A percentile compares a stretch with the other conserved stretches of the same genome.
Evolutionary conservation across 345 rosid species (phyloP).

Genomic region (Hirschfeldia incana): DNA sequence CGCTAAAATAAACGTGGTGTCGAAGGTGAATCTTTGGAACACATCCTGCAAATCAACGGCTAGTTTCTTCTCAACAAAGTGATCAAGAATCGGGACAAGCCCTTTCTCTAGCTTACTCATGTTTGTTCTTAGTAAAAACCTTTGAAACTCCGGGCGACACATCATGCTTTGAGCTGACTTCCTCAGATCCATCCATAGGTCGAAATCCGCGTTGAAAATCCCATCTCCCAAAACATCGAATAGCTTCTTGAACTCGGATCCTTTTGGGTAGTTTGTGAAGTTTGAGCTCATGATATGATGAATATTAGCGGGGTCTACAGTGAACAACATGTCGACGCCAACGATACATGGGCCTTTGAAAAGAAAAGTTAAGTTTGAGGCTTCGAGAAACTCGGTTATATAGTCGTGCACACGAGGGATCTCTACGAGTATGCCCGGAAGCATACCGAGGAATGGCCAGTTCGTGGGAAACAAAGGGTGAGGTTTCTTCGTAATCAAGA

Average conservation of each 20-base stretch:
- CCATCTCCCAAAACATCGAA: neutral
- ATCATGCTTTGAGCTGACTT: neutral
- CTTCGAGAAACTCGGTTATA: neutral
- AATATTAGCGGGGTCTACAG: neutral
- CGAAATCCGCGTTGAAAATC: neutral
- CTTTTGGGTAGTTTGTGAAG: neutral
- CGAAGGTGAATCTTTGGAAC: neutral
- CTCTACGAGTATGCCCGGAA: neutral
- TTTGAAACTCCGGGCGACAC: neutral
- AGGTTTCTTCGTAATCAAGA: neutral
- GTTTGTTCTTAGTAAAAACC: neutral
- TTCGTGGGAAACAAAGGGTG: neutral
- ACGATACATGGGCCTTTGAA: neutral
- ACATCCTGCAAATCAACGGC: neutral
- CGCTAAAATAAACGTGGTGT: neutral
- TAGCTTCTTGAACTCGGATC: neutral
- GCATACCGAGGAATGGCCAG: neutral
- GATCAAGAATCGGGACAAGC: neutral
- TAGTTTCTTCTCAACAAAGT: neutral
- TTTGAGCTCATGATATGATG: neutral
- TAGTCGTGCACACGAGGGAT: neutral
- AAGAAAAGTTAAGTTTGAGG: neutral
- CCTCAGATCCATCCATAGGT: neutral
- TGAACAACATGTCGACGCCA: neutral
- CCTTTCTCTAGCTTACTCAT: neutral